These are phyloP conservation scores for Metschnikowia borealis DNA, from an alignment of 805 yeast species.

Conservation along the genomic window DNA sequence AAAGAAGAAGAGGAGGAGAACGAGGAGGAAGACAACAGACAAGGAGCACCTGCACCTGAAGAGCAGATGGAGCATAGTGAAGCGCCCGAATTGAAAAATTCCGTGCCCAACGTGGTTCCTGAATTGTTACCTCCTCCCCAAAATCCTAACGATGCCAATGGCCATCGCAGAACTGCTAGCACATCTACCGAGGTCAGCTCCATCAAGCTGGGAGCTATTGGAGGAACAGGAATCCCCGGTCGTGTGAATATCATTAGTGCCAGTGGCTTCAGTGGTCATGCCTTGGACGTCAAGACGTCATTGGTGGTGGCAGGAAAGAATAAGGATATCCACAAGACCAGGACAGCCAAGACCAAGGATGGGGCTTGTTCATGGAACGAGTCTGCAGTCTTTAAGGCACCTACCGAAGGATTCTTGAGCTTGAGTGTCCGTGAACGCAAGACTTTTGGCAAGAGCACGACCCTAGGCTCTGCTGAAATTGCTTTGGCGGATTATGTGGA, in stretches of 20 bases:
- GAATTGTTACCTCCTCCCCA: conserved; percentile 39
- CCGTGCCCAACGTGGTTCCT: conserved; percentile 31
- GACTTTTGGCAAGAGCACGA: conserved; percentile 65
- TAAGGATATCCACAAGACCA: conserved; percentile 64
- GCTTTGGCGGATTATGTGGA: conserved; percentile 48
- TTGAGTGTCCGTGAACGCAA: conserved; percentile 66
- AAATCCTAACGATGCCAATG: conserved; percentile 23
- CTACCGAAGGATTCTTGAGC: conserved; percentile 54
- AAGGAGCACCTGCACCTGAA: conserved; percentile 15
- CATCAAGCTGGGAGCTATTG: conserved; percentile 32
- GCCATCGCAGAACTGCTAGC: conserved; percentile 21
- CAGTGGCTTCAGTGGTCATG: conserved; percentile 30
- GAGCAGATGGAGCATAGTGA: conserved; percentile 13
- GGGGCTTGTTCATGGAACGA: conserved; percentile 58
- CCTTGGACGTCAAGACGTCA: conserved; percentile 51
- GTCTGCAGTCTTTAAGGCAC: conserved; percentile 61
- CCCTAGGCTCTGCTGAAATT: conserved; percentile 57
- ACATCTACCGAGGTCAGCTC: conserved; percentile 31
- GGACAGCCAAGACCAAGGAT: conserved; percentile 45
- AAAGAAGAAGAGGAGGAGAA: conserved; percentile 2
- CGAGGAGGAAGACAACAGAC: conserved; percentile 8
- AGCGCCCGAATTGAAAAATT: conserved; percentile 17
- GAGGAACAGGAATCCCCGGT: conserved; percentile 47
- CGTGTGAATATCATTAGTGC: conserved; percentile 50
- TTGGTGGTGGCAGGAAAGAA: conserved; percentile 44